These are phyloP conservation scores for Camelina neglecta DNA, from an alignment of 345 rosid species.

Conservation along the genomic window DNA sequence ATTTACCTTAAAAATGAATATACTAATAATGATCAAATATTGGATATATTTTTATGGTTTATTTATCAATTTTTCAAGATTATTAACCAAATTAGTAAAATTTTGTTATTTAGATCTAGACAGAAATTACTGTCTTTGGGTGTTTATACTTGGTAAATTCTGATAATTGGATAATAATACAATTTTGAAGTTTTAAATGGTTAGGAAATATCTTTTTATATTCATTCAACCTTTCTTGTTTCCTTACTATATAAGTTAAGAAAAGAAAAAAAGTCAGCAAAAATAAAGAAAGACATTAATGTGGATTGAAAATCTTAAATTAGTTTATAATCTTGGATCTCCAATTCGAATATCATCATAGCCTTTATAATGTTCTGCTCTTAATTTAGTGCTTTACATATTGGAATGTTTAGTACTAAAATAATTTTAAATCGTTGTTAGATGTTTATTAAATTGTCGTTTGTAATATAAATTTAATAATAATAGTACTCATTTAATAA, in stretches of 20 bases:
- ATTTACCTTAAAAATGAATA: not conserved
- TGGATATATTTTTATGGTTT: not conserved
- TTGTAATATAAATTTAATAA: not conserved
- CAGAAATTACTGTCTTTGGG: not conserved
- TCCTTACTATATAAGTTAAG: constrained; percentile 23
- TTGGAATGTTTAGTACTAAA: not conserved
- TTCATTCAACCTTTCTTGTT: constrained; percentile 14
- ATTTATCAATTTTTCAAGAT: not conserved
- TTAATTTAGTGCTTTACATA: constrained; percentile 8
- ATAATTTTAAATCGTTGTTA: not conserved
- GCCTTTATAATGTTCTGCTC: not conserved
- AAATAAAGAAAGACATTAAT: not conserved
- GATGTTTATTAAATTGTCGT: not conserved
- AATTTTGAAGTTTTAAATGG: not conserved
- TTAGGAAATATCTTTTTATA: constrained; percentile 12
- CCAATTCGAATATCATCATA: not conserved
- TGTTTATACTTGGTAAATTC: not conserved
- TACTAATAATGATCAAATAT: not conserved
- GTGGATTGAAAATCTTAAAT: not conserved
- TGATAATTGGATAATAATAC: not conserved
- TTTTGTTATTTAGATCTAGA: constrained; percentile 7
- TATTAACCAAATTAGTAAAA: not conserved
- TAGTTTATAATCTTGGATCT: constrained; percentile 4
- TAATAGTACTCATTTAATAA: too few relatives aligned
- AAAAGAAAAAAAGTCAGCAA: not conserved